Base-by-base conservation (phyloP, 345 rosid genomes). In the Dovyalis caffra region DNA sequence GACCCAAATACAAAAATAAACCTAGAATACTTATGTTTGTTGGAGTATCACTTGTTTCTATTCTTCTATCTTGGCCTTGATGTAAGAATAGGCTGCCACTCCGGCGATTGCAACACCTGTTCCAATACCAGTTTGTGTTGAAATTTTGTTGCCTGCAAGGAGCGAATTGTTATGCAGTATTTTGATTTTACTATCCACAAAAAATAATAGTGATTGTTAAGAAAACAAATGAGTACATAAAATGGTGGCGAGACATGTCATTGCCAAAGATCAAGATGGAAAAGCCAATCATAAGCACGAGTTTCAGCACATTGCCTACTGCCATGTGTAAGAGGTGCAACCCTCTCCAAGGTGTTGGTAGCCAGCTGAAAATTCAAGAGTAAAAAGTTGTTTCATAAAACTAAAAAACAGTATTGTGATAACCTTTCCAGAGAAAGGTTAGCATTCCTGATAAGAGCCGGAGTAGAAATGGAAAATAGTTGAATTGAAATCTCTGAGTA, bases 321-420 rank as follows among this genome's bases (percentile, higher is more conserved):
- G 98, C 99, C n/a, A 72, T 95, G 99, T 18, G 99, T 95, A 68
- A 95, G 92, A 33, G 99, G 98, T 57, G 98, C 97, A 71, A 95
- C 98, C 82, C 99, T 86, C 87, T 95, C 99, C 86, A 95, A 85
- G 21, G 99, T 92, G 81, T 95, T 95, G 75, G 97, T 95, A 70
- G 99, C 99, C 89, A 95, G 56, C 98, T 95, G 87, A 63, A 82
- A 56, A 73, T 51, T 67, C 45, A 74, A 14, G 28, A 79, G n/a
- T 6, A 11, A 74, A 64, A 79, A 35, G 0, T 8, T 8, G 38
- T 8, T 63, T 51, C 28, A 34, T 66, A 57, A 68, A 76, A 33
- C 43, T 29, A 29, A 16, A 73, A 20, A 51, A 61, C 34, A n/a
- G 25, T 34, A 61, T 8, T 12, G 67, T 18, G 37, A 32, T 31